These are phyloP conservation scores for Geranomyces michiganensis DNA, from an alignment of 192 early-diverging fungal species.

Conservation along the genomic window DNA sequence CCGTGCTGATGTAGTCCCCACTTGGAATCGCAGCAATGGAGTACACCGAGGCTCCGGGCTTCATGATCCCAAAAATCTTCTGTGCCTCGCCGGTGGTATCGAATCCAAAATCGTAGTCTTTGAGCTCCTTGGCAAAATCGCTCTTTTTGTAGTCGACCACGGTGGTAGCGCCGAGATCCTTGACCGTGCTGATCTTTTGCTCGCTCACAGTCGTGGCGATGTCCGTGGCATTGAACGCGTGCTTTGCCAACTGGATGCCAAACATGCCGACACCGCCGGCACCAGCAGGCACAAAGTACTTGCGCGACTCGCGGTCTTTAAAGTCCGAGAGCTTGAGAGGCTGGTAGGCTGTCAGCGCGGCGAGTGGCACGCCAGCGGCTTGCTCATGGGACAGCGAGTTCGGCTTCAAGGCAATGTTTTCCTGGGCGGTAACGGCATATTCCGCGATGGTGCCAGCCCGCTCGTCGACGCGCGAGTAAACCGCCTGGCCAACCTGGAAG, in stretches of 20 bases:
- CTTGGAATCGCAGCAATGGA: constrained; percentile 24
- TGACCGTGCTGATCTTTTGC: constrained; percentile 51
- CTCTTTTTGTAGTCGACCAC: constrained; percentile 59
- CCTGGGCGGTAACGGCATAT: constrained; percentile 12
- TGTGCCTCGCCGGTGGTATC: constrained; percentile 47
- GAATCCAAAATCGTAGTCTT: constrained; percentile 44
- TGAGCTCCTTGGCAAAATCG: constrained; percentile 29
- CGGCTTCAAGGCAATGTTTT: constrained; percentile 38
- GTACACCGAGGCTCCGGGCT: constrained; percentile 31
- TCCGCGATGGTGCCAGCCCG: constrained; percentile 36
- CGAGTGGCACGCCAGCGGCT: constrained; percentile 56
- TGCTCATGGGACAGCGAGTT: constrained; percentile 37
- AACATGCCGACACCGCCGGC: constrained; percentile 61
- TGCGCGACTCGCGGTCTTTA: constrained; percentile 11
- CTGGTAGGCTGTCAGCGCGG: constrained; percentile 55
- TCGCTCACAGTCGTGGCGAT: constrained; percentile 60
- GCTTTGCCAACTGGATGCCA: constrained; percentile 52
- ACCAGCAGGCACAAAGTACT: constrained; percentile 57
- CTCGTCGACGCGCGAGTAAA: constrained; percentile 42
- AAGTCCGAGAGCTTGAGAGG: constrained; percentile 11
- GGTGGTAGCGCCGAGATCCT: constrained; percentile 56
- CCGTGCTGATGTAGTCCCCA: constrained; percentile 14
- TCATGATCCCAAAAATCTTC: constrained; percentile 34
- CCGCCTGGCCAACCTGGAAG: constrained; percentile 55
- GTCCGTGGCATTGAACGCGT: constrained; percentile 39